Conservation (phyloP, 192 early-diverging fungal species). For the Backusella sp. region DNA sequence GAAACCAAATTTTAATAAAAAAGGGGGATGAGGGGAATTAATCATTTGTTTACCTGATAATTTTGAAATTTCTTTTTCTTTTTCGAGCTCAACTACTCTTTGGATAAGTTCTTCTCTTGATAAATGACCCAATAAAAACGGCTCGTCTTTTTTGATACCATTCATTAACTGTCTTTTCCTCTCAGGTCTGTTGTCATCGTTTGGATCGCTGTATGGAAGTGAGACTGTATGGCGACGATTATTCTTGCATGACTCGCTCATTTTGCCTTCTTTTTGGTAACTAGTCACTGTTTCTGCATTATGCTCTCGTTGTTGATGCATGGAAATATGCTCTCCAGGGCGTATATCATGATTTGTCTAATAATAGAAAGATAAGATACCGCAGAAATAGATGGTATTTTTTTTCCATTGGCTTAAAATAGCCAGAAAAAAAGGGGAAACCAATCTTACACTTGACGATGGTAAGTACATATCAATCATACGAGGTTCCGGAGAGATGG, state of each 20-base stretch:
- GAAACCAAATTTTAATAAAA: not conserved
- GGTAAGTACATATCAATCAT: not conserved
- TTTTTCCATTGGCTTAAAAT: not conserved
- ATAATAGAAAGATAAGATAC: not conserved
- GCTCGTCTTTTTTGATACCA: not conserved
- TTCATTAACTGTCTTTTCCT: not conserved
- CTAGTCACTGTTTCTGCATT: not conserved
- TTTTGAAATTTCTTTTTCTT: conserved; percentile 15
- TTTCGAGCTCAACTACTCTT: conserved; percentile 25
- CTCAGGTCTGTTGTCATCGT: not conserved
- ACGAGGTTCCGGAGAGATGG: not conserved
- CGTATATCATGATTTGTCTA: not conserved
- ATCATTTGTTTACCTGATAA: not conserved
- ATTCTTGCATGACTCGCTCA: not conserved
- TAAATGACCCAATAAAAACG: conserved; percentile 10
- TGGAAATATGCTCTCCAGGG: not conserved
- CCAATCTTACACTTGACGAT: not conserved
- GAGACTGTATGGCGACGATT: conserved; percentile 5
- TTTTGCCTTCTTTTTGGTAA: not conserved
- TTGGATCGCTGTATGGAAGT: not conserved
- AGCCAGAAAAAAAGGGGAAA: not conserved
- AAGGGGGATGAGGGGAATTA: not conserved
- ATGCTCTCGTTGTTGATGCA: not conserved
- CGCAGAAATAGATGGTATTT: not conserved
- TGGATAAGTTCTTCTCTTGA: conserved; percentile 23